Conservation (phyloP, 192 early-diverging fungal genomes). For the Entomortierella parvispora region DNA sequence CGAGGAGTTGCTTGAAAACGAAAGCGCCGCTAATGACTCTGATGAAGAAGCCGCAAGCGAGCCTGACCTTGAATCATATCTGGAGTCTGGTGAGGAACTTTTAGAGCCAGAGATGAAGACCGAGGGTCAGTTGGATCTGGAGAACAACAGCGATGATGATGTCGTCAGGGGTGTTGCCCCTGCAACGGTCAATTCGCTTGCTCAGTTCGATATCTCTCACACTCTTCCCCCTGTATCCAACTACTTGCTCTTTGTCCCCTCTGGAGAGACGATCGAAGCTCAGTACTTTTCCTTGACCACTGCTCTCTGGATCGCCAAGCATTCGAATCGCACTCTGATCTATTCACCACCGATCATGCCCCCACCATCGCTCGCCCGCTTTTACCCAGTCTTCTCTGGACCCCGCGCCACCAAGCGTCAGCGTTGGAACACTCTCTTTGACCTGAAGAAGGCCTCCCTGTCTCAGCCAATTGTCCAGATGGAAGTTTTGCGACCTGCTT, state of each 20-base stretch:
- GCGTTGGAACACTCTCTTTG: constrained; percentile 41
- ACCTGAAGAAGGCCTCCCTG: constrained; percentile 7
- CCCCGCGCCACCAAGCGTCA: constrained; percentile 28
- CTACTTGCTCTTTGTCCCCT: constrained; percentile 40
- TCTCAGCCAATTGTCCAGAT: constrained; percentile 15
- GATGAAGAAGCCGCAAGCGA: too few species aligned
- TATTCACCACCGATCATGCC: constrained; percentile 44
- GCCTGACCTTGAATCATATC: too few species aligned
- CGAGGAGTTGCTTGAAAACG: not conserved
- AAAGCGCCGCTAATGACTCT: not conserved
- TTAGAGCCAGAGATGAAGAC: not conserved
- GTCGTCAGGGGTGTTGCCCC: not conserved
- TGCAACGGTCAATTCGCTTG: not conserved
- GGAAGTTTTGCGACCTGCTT: constrained; percentile 23
- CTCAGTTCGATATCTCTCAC: constrained; percentile 25
- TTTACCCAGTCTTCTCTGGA: constrained; percentile 30
- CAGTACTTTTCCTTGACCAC: constrained; percentile 39
- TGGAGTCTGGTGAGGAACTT: too few species aligned
- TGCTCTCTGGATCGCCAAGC: constrained; percentile 46
- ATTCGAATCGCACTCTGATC: constrained; percentile 41
- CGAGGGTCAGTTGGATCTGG: not conserved
- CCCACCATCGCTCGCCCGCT: constrained; percentile 20
- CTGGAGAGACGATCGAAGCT: constrained; percentile 42
- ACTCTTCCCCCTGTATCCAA: constrained; percentile 14
- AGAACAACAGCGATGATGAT: not conserved